Evolutionary conservation across 768 basidiomycete genomes (phyloP).

Genomic region (Phaeotremella fagi): DNA sequence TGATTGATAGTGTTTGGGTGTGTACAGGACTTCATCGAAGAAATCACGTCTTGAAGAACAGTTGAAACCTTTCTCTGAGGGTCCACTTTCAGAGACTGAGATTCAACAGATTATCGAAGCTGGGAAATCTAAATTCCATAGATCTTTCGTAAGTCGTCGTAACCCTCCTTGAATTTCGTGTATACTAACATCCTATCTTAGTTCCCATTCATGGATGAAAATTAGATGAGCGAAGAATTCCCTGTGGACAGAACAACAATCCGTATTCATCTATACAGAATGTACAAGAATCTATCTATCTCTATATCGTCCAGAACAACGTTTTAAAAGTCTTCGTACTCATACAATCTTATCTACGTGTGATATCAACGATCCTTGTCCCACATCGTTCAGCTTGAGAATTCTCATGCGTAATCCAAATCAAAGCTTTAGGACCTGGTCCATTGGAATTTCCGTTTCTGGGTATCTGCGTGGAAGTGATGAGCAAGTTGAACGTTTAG

Average conservation of each 20-base stretch:
- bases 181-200: not conserved
- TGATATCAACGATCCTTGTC: slow-evolving; percentile 52
- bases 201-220: not conserved
- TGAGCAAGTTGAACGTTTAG: too few species aligned
- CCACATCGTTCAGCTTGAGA: slow-evolving; percentile 73
- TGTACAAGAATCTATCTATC: too few species aligned
- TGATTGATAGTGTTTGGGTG: not conserved
- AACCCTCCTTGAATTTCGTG: not conserved
- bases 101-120: not conserved
- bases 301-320: too few species aligned
- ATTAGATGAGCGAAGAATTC: too few species aligned
- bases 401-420: slow-evolving; percentile 86
- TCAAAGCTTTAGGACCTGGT: slow-evolving; percentile 56
- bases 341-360: not conserved
- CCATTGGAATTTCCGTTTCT: slow-evolving; percentile 17
- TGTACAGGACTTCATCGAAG: slow-evolving; percentile 1
- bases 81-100: not conserved
- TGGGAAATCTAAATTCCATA: not conserved
- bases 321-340: too few species aligned
- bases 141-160: not conserved
- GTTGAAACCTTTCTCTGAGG: not conserved
- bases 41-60: not conserved
- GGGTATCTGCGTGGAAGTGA: not conserved
- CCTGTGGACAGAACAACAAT: too few species aligned
- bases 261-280: too few species aligned